Base-by-base conservation (phyloP, 306 rosid genomes). In the Lathyrus sativus region DNA sequence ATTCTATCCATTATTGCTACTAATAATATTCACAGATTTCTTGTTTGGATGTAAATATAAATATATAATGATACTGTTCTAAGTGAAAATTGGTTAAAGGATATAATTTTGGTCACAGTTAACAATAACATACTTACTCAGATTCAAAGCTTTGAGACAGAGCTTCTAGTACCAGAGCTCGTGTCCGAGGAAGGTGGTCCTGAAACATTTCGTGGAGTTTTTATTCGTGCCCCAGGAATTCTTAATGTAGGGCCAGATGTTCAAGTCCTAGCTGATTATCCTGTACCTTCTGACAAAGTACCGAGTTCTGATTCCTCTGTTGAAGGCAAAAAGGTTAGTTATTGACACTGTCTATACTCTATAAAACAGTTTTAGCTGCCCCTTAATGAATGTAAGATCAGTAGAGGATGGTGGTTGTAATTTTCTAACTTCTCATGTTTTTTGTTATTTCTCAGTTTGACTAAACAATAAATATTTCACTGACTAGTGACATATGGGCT, bases 141-240 rank as follows among this genome's bases (percentile, higher is more conserved):
- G 96, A 78, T 92, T 63, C 96, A 82, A 77, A 92, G 98, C 85
- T 92, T 92, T 72, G 96, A 90, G 84, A 75, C 91, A 22, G 96
- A 92, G 64, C 79, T 92, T 74, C 48, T 77, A 24, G 88, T 84
- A 43, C 96, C 90, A 15, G 90, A 84, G 77, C 91, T 93, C 6
- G 84, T 80, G 6, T 84, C 95, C 17, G 65, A 65, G 48, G 99
- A 88, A 85, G 99, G 99, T 50, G 99, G 99, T 67, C 87, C 92
- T 17, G 97, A 88, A 77, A 77, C 89, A 24, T 93, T 85, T 62
- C 95, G 90, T 57, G 99, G 92, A 50, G 74, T 93, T 79, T 93
- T 88, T 85, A 90, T 93, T 68, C 97, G 95, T 33, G 99, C 99
- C 68, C 99, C 99, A 12, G 99, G 95, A 66, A 90, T 93, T 64